Conservation (phyloP, 2,329 filamentous ascomycete genomes). For the Fusarium tanahbumbuense region DNA sequence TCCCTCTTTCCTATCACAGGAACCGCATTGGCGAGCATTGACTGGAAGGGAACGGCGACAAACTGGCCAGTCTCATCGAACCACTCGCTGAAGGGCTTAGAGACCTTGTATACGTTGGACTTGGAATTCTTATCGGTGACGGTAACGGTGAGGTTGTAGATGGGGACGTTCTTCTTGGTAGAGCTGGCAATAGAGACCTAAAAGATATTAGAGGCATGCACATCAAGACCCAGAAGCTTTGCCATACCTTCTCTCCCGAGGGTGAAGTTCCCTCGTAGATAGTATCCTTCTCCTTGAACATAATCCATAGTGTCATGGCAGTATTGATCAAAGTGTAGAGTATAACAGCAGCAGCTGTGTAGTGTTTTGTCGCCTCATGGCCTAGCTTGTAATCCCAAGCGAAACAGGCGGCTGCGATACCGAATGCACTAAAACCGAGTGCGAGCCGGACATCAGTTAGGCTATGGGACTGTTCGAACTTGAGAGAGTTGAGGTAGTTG, state of each 20-base stretch:
- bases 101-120: slow-evolving; percentile 63
- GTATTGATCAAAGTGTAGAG: slow-evolving; percentile 84
- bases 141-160: slow-evolving; percentile 80
- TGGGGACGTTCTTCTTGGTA: slow-evolving; percentile 81
- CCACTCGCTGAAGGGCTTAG: slow-evolving; percentile 77
- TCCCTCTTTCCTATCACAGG: slow-evolving; percentile 74
- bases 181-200: slow-evolving; percentile 79
- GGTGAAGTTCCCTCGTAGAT: slow-evolving; percentile 80
- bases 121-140: slow-evolving; percentile 57
- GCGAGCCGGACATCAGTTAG: slow-evolving; percentile 85
- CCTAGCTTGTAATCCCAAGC: slow-evolving; percentile 91
- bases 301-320: slow-evolving; percentile 85
- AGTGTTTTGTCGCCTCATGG: slow-evolving; percentile 86
- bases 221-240: slow-evolving; percentile 30
- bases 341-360: slow-evolving; percentile 81
- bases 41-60: slow-evolving; percentile 80
- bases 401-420: slow-evolving; percentile 85
- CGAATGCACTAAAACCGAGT: slow-evolving; percentile 85
- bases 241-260: slow-evolving; percentile 75
- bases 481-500: slow-evolving; percentile 90
- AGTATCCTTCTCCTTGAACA: slow-evolving; percentile 81
- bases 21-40: slow-evolving; percentile 76
- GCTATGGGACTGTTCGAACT: slow-evolving; percentile 83
- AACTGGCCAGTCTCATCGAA: slow-evolving; percentile 80
- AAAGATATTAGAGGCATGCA: slow-evolving; percentile 20